These are phyloP conservation scores for Xerophyta viscosa DNA, from an alignment of 106 monocot species.

Conservation along the genomic window DNA sequence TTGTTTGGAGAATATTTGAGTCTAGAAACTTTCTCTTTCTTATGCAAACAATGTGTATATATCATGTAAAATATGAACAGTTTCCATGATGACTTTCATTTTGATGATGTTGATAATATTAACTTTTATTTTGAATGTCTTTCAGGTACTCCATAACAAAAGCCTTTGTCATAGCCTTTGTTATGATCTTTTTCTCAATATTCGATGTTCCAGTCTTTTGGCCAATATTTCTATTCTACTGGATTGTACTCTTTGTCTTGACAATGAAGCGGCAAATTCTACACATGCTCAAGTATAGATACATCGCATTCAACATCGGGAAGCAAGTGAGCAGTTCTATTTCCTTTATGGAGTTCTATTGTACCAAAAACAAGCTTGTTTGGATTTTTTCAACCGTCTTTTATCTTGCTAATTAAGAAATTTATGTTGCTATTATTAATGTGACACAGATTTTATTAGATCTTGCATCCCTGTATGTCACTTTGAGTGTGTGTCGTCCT, in stretches of 20 bases:
- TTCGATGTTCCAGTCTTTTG: slow-evolving; percentile 16
- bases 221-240: slow-evolving; percentile 12
- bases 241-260: slow-evolving; percentile 17
- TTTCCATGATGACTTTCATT: too few relatives aligned
- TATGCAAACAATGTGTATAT: too few relatives aligned
- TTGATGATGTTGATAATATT: too few relatives aligned
- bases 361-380: not conserved
- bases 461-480: too few relatives aligned
- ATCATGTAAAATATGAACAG: too few relatives aligned
- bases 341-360: not conserved
- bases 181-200: slow-evolving; percentile 13
- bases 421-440: too few relatives aligned
- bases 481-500: too few relatives aligned
- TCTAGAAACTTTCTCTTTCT: too few relatives aligned
- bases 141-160: slow-evolving; percentile 12
- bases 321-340: slow-evolving; percentile 1
- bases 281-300: slow-evolving; percentile 12
- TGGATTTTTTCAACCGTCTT: not conserved
- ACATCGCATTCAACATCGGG: slow-evolving; percentile 9
- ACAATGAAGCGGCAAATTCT: slow-evolving; percentile 18
- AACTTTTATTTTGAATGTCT: not conserved
- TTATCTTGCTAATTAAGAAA: not conserved
- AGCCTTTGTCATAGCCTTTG: slow-evolving; percentile 7
- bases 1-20: too few relatives aligned
- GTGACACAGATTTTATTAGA: too few relatives aligned